Conservation (phyloP, 1,139 yeast genomes). For the Hyphopichia pseudoburtonii region DNA sequence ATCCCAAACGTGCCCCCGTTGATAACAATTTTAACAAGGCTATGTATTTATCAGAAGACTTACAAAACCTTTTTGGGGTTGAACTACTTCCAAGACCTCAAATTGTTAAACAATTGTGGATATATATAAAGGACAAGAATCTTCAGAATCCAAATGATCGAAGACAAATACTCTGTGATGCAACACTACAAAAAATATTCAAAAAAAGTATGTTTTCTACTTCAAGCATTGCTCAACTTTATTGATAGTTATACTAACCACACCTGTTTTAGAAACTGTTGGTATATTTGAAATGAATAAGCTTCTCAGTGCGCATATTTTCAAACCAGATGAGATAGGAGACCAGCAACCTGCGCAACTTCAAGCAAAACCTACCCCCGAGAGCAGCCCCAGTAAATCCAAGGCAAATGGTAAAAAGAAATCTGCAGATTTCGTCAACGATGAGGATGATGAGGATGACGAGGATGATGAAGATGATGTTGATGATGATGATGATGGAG, state of each 20-base stretch:
- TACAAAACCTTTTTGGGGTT: slow-evolving; percentile 46
- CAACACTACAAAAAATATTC: slow-evolving; percentile 55
- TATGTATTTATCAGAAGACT: slow-evolving; percentile 48
- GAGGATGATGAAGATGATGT: slow-evolving; percentile 7
- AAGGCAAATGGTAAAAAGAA: not conserved
- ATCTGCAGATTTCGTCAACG: slow-evolving; percentile 8
- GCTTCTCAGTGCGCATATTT: slow-evolving; percentile 53
- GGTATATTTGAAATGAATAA: slow-evolving; percentile 73
- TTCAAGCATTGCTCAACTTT: not conserved
- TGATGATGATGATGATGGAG: slow-evolving; percentile 13
- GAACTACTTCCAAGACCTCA: slow-evolving; percentile 59
- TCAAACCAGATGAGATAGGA: slow-evolving; percentile 37
- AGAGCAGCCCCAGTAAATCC: not conserved
- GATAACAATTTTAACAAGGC: slow-evolving; percentile 38
- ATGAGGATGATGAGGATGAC: slow-evolving; percentile 12
- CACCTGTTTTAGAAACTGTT: slow-evolving; percentile 34
- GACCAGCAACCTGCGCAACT: not conserved
- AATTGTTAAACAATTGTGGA: slow-evolving; percentile 74
- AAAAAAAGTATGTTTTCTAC: slow-evolving; percentile 38
- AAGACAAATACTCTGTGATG: slow-evolving; percentile 71
- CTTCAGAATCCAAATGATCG: slow-evolving; percentile 71
- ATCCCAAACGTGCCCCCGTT: slow-evolving; percentile 7
- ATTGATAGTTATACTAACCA: slow-evolving; percentile 19
- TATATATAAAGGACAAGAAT: slow-evolving; percentile 60
- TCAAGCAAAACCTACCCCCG: slow-evolving; percentile 1